Evolutionary conservation across 805 yeast species (phyloP), one percentile per base, ranked within the genome.

Genomic region (Candida sakaeoensis): DNA sequence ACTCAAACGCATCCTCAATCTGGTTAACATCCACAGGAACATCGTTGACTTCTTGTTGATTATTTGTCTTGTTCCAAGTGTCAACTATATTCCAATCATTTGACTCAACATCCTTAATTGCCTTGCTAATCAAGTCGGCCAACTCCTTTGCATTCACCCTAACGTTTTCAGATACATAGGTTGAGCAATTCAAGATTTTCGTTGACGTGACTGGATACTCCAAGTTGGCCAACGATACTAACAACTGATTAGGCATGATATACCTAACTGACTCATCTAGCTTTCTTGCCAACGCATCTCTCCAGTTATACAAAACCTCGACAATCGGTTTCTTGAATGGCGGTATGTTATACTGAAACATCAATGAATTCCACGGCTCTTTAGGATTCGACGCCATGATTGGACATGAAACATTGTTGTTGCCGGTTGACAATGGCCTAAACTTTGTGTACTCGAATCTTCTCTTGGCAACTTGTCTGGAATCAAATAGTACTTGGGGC

Each of bases 231-330:
- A 93, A 58, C 0, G 82, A 71, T 0, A 82, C 80, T 27, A 93
- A 55, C 10, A 82, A 58, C 50, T 83, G 93, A 53, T 87, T 89
- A 4, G 95, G 78, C 91, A 90, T 82, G 12, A 93, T 70, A 52
- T 68, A 91, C 44, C 95, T 69, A 2, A 83, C 78, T 2, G 95
- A 85, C 61, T 93, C 99, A 58, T 93, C 99, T 34, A 76, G 72
- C 27, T 65, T 49, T 47, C 95, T 72, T 1, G 97, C 98, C 25
- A 74, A 54, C 1, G 44, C 37, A 57, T 93, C 98, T 58, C 99
- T 76, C 97, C 97, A 93, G 31, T 76, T 69, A 50, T 75, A 86
- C 14, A 93, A 64, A 0, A 64, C 77, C 45, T 72, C 77, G 13
- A 86, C 70, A 5, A 88, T 56, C 0, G 73, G 74, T 37, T 74